Conservation (phyloP, 768 basidiomycete species). For the Rubroboletus satanas region DNA sequence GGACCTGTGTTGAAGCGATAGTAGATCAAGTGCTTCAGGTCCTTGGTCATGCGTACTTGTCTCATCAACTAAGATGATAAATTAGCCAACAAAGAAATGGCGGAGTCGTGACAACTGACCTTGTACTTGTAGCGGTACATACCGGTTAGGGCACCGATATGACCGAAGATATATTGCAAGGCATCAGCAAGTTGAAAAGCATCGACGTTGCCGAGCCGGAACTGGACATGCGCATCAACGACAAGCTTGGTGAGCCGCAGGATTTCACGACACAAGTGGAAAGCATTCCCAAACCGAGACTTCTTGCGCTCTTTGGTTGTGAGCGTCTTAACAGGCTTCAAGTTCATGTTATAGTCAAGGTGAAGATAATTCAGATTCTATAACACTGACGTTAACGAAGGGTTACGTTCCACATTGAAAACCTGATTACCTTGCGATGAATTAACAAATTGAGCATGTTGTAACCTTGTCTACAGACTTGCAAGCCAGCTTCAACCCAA, state of each 20-base stretch:
- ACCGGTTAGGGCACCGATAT: conserved; percentile 96
- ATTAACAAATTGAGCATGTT: conserved; percentile 99
- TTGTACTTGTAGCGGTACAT: conserved; percentile 99
- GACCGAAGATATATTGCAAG: conserved; percentile 94
- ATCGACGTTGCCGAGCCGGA: conserved; percentile 96
- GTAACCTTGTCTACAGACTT: conserved; percentile 98
- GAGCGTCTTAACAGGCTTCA: conserved; percentile 96
- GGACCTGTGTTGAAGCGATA: conserved; percentile 99
- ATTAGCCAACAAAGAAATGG: conserved; percentile 4
- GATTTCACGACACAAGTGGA: conserved; percentile 97
- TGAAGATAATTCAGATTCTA: conserved; percentile 92
- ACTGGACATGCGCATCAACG: conserved; percentile 98
- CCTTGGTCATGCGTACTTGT: conserved; percentile 99
- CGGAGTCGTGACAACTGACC: conserved; percentile 38
- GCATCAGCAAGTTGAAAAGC: conserved; percentile 99
- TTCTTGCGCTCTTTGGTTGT: conserved; percentile 99
- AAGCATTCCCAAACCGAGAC: conserved; percentile 99
- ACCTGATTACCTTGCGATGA: conserved; percentile 78
- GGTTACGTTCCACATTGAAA: not conserved
- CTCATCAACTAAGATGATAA: conserved; percentile 72
- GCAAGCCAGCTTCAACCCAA: conserved; percentile 98
- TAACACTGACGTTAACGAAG: not conserved
- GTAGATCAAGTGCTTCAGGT: conserved; percentile 96
- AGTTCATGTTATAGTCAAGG: conserved; percentile 96
- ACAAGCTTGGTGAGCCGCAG: conserved; percentile 96